These are phyloP conservation scores for Suillus placidus DNA, from an alignment of 768 basidiomycete genomes.

Conservation along the genomic window DNA sequence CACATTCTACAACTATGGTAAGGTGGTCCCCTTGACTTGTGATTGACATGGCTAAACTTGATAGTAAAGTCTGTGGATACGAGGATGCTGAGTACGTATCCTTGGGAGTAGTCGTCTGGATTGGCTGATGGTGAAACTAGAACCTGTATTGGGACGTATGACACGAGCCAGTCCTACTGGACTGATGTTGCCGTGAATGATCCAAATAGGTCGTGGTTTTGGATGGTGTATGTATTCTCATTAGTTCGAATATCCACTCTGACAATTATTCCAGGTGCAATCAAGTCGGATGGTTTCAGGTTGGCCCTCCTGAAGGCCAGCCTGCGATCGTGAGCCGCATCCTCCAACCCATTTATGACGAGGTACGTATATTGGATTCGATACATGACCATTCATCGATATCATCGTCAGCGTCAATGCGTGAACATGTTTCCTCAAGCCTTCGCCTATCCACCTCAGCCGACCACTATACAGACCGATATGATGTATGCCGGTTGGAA, in stretches of 20 bases:
- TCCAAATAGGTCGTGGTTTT: conserved; percentile 62
- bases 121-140: conserved; percentile 40
- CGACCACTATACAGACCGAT: conserved; percentile 49
- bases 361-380: conserved; percentile 21
- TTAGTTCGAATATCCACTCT: neutral
- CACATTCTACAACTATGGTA: conserved; percentile 48
- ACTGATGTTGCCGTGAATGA: conserved; percentile 62
- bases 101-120: neutral
- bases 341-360: conserved; percentile 30
- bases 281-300: conserved; percentile 59
- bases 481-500: conserved; percentile 62
- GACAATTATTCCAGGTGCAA: conserved; percentile 52
- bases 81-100: conserved; percentile 49
- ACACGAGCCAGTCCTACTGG: conserved; percentile 44
- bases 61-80: conserved; percentile 52
- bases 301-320: conserved; percentile 39
- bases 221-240: conserved; percentile 57
- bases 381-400: neutral
- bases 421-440: conserved; percentile 65
- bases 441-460: conserved; percentile 50
- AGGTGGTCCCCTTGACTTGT: conserved; percentile 25
- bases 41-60: neutral
- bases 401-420: conserved; percentile 61
- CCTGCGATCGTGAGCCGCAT: conserved; percentile 41
- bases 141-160: conserved; percentile 45